Conservation (phyloP, 305 asterid species). For the Petunia hybrid region DNA sequence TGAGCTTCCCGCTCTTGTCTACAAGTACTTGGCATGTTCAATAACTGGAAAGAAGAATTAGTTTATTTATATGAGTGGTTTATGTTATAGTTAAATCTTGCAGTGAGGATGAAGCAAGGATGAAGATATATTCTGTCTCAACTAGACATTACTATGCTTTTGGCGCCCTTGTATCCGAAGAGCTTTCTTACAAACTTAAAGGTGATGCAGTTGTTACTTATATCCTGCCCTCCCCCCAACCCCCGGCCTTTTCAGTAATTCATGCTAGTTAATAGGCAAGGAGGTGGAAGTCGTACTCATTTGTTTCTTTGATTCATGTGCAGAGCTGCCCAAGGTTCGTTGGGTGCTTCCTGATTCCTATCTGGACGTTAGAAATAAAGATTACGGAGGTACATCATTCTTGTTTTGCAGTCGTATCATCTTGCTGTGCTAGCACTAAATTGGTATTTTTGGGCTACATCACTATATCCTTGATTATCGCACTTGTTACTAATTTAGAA, state of each 20-base stretch:
- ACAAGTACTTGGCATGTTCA: neutral
- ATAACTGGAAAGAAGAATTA: conserved; percentile 83
- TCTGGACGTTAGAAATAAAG: conserved; percentile 89
- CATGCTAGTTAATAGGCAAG: neutral
- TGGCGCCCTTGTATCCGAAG: conserved; percentile 97
- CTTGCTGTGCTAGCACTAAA: neutral
- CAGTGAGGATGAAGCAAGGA: conserved; percentile 96
- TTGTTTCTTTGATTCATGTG: conserved; percentile 32
- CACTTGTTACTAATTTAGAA: neutral
- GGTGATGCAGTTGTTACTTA: conserved; percentile 47
- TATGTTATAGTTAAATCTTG: conserved; percentile 19
- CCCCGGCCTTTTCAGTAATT: neutral
- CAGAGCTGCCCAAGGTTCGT: conserved; percentile 80
- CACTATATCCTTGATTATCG: neutral
- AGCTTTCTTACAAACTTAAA: conserved; percentile 78
- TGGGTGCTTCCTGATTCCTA: conserved; percentile 99
- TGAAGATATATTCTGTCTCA: conserved; percentile 91
- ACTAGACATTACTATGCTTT: conserved; percentile 90
- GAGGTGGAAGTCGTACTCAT: neutral
- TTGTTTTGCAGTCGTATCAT: conserved; percentile 1
- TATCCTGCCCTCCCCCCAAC: neutral
- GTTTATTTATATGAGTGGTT: conserved; percentile 61
- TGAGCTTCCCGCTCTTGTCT: no score
- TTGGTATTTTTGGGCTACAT: neutral
- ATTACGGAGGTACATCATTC: conserved; percentile 82